Conservation (phyloP, 768 basidiomycete species). For the Leccinellum luteum region DNA sequence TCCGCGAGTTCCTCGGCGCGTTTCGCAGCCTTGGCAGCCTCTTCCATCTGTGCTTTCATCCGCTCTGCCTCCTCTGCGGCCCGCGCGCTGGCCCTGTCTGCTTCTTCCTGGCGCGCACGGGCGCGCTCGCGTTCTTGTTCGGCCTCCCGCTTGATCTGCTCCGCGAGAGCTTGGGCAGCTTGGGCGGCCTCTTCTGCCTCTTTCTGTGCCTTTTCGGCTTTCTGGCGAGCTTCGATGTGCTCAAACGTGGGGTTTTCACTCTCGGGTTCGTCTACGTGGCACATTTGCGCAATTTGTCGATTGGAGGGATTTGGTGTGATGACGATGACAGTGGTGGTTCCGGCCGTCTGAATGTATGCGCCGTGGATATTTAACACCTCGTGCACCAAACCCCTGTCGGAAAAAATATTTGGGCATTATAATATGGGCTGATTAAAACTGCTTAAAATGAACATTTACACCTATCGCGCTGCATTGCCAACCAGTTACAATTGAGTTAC, state of each 20-base stretch:
- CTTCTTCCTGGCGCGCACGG: neutral
- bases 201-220: neutral
- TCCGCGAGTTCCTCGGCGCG: slow-evolving; percentile 4
- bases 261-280: neutral
- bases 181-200: neutral
- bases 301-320: no score
- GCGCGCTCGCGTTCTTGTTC: neutral
- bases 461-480: no score
- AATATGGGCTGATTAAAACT: no score
- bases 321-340: no score
- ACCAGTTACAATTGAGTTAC: no score
- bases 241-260: neutral
- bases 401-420: no score
- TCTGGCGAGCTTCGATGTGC: neutral
- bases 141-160: neutral
- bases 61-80: neutral
- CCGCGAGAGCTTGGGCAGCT: neutral
- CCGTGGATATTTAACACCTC: neutral
- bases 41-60: slow-evolving; percentile 11
- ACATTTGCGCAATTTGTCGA: no score
- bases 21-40: neutral
- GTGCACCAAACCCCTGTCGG: neutral
- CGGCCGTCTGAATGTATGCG: neutral
- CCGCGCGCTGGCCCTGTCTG: neutral
- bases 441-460: no score